Evolutionary conservation across 2,329 filamentous ascomycete species (phyloP).

Genomic region (Phyllosticta citribraziliensis): DNA sequence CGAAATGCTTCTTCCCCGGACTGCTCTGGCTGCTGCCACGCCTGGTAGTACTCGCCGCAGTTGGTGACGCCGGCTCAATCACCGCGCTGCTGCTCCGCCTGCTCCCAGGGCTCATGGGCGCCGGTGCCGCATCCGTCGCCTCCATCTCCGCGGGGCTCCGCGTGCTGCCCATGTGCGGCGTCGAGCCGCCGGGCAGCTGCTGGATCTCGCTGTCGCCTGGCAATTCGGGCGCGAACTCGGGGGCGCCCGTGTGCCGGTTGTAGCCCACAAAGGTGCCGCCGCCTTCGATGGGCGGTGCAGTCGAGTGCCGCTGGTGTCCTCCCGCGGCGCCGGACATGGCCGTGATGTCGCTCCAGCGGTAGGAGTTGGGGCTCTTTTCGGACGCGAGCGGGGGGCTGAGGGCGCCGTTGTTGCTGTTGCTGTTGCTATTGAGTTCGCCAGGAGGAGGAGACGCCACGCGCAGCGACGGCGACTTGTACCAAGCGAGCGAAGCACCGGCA

Average conservation of each 20-base stretch:
- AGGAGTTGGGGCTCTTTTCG: constrained; percentile 1
- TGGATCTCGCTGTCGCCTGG: constrained; percentile 4
- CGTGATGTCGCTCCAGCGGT: constrained; percentile 7
- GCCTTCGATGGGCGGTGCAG: background rate
- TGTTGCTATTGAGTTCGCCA: background rate
- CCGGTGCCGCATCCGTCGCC: background rate
- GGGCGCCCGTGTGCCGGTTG: constrained; percentile 11
- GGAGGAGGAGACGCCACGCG: constrained; percentile 5
- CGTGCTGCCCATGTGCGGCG: background rate
- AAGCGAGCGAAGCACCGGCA: background rate
- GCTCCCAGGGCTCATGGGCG: background rate
- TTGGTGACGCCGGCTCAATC: background rate
- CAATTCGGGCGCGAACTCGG: constrained; percentile 11
- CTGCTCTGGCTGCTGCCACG: background rate
- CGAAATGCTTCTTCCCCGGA: no score
- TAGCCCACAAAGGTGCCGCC: constrained; percentile 12
- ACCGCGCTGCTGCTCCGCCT: background rate
- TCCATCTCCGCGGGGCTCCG: background rate
- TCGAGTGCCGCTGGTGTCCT: background rate
- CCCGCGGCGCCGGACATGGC: background rate
- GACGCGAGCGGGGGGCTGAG: background rate
- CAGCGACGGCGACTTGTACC: background rate
- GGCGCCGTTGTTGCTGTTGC: background rate
- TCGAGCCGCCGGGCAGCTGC: background rate
- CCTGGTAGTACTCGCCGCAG: background rate